A percentile compares a stretch with the other conserved stretches of the same genome.
Evolutionary conservation across 2,329 filamentous ascomycete genomes (phyloP).

Genomic region (Fusarium bactridioides): DNA sequence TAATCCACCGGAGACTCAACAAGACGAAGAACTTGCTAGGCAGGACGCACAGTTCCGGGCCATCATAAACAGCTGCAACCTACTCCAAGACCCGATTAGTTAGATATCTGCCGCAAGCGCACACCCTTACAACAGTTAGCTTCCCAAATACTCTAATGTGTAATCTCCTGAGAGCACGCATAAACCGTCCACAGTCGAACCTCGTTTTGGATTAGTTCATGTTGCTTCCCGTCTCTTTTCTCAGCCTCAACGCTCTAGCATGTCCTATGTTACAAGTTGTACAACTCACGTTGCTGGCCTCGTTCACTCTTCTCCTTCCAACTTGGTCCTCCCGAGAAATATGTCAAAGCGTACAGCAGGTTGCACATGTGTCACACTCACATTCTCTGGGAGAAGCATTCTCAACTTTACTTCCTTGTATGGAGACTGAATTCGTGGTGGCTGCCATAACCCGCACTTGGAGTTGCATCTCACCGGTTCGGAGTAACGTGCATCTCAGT

Average conservation of each 20-base stretch:
- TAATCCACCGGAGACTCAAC: conserved; percentile 34
- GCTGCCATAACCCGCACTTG: conserved; percentile 9
- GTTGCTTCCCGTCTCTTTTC: conserved; percentile 18
- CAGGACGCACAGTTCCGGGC: conserved; percentile 56
- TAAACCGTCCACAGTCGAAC: background rate
- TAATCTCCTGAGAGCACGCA: conserved; percentile 23
- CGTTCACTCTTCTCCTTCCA: background rate
- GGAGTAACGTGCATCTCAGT: conserved; percentile 19
- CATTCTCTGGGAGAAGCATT: conserved; percentile 4
- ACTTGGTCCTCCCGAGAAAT: background rate
- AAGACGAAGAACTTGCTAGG: conserved; percentile 39
- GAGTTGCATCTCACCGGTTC: conserved; percentile 23
- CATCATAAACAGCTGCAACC: conserved; percentile 54
- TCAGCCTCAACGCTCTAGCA: conserved; percentile 33
- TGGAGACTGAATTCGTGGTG: background rate
- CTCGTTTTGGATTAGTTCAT: conserved; percentile 22
- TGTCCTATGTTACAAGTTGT: conserved; percentile 15
- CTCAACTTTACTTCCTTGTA: background rate
- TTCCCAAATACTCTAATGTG: background rate
- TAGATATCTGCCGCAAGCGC: conserved; percentile 11
- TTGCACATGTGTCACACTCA: conserved; percentile 14
- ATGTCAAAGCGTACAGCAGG: conserved; percentile 20
- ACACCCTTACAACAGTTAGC: conserved; percentile 3
- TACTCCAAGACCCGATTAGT: conserved; percentile 32
- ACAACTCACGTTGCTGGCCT: conserved; percentile 23